Evolutionary conservation across 495 filamentous ascomycete genomes (phyloP).

Genomic region (Glonium stellatum): DNA sequence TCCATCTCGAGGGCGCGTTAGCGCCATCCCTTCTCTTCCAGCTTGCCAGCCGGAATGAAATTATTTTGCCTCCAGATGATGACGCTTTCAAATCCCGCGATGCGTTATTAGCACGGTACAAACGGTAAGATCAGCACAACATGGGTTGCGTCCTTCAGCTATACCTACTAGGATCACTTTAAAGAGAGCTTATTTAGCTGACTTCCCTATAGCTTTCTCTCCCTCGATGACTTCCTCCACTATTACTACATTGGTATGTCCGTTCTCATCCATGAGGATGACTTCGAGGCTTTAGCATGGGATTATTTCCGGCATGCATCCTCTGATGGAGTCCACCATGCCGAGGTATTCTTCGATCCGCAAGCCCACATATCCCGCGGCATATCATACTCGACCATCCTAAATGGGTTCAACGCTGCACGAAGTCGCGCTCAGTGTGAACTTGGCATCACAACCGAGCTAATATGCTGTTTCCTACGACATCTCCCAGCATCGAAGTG

Average conservation of each 20-base stretch:
- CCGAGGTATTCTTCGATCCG: slow-evolving; percentile 76
- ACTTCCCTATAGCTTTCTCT: slow-evolving; percentile 45
- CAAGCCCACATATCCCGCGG: slow-evolving; percentile 63
- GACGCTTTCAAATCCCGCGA: slow-evolving; percentile 54
- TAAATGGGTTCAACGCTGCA: slow-evolving; percentile 52
- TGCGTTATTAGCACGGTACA: slow-evolving; percentile 54
- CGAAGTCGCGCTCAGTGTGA: slow-evolving; percentile 56
- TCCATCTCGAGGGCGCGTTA: slow-evolving; percentile 68
- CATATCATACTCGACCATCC: slow-evolving; percentile 52
- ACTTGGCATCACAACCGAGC: slow-evolving; percentile 52
- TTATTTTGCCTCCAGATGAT: slow-evolving; percentile 52
- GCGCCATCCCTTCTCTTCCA: slow-evolving; percentile 61
- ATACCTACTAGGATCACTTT: not conserved
- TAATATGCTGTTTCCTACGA: slow-evolving; percentile 65
- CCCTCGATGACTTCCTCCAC: slow-evolving; percentile 68
- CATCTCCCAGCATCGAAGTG: slow-evolving; percentile 56
- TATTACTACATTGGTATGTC: slow-evolving; percentile 76
- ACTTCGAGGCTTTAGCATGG: slow-evolving; percentile 71
- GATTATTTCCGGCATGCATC: slow-evolving; percentile 62
- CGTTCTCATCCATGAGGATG: slow-evolving; percentile 50
- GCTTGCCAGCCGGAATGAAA: slow-evolving; percentile 56
- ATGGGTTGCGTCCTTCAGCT: not conserved
- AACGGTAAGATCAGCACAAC: slow-evolving; percentile 20
- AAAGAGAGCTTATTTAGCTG: not conserved
- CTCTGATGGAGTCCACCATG: slow-evolving; percentile 59